Conservation (phyloP, 2,329 filamentous ascomycete genomes). For the Dactylellina sp. region DNA sequence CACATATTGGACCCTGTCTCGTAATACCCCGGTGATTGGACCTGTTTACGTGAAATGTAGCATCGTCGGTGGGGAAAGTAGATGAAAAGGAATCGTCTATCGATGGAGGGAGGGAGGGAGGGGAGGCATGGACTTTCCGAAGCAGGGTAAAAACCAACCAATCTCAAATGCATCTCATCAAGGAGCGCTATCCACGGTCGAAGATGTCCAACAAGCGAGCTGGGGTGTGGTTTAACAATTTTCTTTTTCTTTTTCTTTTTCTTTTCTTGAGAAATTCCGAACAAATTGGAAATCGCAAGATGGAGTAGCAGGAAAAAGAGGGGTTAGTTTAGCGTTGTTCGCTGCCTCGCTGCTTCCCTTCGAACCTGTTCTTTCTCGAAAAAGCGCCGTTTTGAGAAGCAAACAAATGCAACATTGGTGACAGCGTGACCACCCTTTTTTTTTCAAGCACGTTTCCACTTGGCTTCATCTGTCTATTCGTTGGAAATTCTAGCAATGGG, state of each 20-base stretch:
- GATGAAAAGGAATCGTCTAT: background rate
- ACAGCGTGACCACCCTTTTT: constrained; percentile 19
- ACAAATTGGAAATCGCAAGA: background rate
- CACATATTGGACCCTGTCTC: no score
- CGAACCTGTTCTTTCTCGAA: background rate
- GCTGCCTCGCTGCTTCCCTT: background rate
- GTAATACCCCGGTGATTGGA: no score
- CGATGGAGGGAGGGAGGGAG: background rate
- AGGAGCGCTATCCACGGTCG: constrained; percentile 19
- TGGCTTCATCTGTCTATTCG: constrained; percentile 4
- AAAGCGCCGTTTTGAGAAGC: constrained; percentile 16
- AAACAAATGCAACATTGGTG: background rate
- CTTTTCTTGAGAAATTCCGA: no score
- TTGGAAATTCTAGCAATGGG: background rate
- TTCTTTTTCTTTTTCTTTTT: background rate
- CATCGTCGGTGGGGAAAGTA: no score
- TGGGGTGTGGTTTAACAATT: no score
- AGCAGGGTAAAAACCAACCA: constrained; percentile 4
- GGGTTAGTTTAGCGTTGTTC: no score
- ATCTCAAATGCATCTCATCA: constrained; percentile 20
- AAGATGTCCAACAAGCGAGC: background rate
- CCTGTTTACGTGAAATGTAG: no score
- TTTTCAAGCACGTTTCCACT: no score
- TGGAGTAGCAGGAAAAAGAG: background rate
- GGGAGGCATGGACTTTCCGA: constrained; percentile 33